Evolutionary conservation across 2,329 filamentous ascomycete genomes (phyloP).

Genomic region (Aspergillus fijiensis): DNA sequence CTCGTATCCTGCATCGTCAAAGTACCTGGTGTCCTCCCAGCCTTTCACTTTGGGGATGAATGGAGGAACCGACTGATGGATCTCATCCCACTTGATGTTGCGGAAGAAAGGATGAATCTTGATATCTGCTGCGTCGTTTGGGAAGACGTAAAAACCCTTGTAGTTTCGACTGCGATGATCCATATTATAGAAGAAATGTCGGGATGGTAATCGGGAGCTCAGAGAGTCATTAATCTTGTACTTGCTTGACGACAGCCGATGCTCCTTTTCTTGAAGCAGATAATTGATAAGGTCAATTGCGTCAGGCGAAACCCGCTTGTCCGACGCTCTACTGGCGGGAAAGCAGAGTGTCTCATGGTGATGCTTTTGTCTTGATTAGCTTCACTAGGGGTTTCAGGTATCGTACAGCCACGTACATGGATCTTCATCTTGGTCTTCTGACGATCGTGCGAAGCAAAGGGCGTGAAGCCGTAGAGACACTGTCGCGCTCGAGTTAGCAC

Average conservation of each 20-base stretch:
- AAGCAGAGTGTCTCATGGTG: conserved; percentile 71
- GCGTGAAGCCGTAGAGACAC: conserved; percentile 88
- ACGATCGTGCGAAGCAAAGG: conserved; percentile 79
- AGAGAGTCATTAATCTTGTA: conserved; percentile 67
- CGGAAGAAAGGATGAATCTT: conserved; percentile 85
- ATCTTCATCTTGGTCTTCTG: conserved; percentile 86
- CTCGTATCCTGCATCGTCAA: conserved; percentile 71
- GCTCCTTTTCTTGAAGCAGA: conserved; percentile 71
- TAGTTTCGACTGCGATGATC: conserved; percentile 40
- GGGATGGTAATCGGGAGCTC: conserved; percentile 31
- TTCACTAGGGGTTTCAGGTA: not conserved
- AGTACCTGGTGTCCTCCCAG: conserved; percentile 80
- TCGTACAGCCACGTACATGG: conserved; percentile 53
- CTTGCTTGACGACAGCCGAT: conserved; percentile 71
- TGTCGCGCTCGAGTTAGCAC: conserved; percentile 28
- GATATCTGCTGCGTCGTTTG: conserved; percentile 84
- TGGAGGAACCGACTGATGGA: conserved; percentile 71
- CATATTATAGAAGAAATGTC: conserved; percentile 33
- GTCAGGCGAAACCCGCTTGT: conserved; percentile 61
- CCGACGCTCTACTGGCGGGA: conserved; percentile 56
- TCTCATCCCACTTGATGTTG: conserved; percentile 71
- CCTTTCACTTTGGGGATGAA: conserved; percentile 72
- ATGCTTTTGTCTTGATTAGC: conserved; percentile 50
- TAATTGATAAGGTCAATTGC: conserved; percentile 75
- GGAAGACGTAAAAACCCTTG: conserved; percentile 67